Base-by-base conservation (phyloP, 2,329 filamentous ascomycete species). In the Diaporthe sp. region DNA sequence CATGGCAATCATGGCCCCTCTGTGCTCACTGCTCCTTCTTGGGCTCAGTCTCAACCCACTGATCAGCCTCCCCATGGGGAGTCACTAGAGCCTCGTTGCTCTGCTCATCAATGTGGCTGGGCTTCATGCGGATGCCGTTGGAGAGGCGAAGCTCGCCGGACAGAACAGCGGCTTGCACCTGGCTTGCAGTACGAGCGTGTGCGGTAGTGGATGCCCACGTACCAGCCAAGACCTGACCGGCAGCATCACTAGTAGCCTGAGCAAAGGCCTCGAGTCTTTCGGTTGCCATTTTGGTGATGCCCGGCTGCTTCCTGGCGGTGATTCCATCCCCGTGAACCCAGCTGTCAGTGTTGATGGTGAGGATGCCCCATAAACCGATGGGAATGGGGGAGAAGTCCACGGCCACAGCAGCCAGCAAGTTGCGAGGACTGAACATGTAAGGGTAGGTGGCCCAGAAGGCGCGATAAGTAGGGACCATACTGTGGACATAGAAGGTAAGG, bases 311-410 rank as follows among this genome's bases (percentile, higher is more conserved):
- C 37, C 17, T 53, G 12, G 71, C 58, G 12, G 34, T 57, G 25
- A 7, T 37, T 1, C 71, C 71, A 6, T 73, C 71, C 13, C 71
- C 71, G n/a, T 73, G 71, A 4, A 73, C 71, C 71, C 71, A 73
- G 34, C 22, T 44, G 44, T 73, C 71, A 17, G 71, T 46, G 17
- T 31, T 53, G n/a, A 73, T 34, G 37, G 71, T 73, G 58, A 53
- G 39, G 19, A 73, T 53, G 34, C 71, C 71, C 71, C 71, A 73
- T 25, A 73, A 25, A 17, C 71, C 71, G 13, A 73, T 28, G 19
- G 61, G n/a, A 10, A 73, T 42, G 7, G 55, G 44, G 19, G 71
- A 73, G 8, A 55, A 65, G 37, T 73, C 71, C 28, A 61, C 59
- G 9, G 71, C 58, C 1, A 73, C n/a, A n/a, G 71, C 71, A 22